Base-by-base conservation (phyloP, 2,329 filamentous ascomycete genomes). In the Claviceps paspali region DNA sequence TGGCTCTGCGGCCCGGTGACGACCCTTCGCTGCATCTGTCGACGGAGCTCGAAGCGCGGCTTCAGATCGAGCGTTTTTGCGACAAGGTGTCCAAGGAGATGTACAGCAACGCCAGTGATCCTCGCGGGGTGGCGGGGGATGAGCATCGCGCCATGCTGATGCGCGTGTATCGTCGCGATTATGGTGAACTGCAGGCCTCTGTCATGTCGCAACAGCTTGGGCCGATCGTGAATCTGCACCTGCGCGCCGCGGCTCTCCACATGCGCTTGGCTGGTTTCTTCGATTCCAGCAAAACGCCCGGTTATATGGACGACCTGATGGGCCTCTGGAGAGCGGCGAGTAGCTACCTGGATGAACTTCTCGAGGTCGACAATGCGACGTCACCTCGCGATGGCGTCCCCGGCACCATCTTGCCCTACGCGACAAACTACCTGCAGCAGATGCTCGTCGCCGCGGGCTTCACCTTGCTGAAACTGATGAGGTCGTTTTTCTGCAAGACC, bases 381-480 rank as follows among this genome's bases (percentile, higher is more conserved):
- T 65, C 64, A 9, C 59, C 62, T 2, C 59, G 60, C 28, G 64
- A 68, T 23, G 56, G 59, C 33, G 61, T 56, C 26, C 59, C 59
- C 36, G 66, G 71, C 6, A 66, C 68, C 34, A 68, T 79, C 35
- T 61, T 85, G 21, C 68, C 70, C 35, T 78, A 81, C 49, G 71
- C 76, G 19, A 79, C 73, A 45, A 84, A 80, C 52, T 87, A 87
- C 55, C 73, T 88, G 36, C 77, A 85, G 52, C 82, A 88, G 56
- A 87, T 88, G 79, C 73, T 86, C 39, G 74, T 87, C n/a, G 82
- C 82, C 2, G 81, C 79, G 5, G 77, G 79, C 3, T 86, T 86
- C 48, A 77, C 81, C 1, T 62, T 91, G 33, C 67, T 87, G 43
- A 88, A 87, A 50, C 65, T 88, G 39, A 78, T 87, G 59, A 74